phyloP scores from a whole-genome alignment of 192 early-diverging fungal genomes.

The Jimgerdemannia flammicorona region DNA sequence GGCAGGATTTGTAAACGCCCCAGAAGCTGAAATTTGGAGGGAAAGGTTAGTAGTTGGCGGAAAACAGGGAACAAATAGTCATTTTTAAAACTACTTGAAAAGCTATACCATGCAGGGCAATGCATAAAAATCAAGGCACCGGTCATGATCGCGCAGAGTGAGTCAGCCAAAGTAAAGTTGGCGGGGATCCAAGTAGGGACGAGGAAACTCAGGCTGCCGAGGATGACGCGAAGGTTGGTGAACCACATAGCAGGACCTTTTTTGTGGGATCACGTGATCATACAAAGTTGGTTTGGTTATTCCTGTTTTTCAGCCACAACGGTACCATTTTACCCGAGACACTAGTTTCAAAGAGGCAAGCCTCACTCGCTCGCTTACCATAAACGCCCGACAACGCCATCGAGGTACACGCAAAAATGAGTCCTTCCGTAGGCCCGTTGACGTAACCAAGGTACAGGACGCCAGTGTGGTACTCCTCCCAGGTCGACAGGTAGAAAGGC shows the following conservation, averaged over 20 bases:
- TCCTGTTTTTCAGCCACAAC: too few species aligned
- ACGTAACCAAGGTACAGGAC: constrained; percentile 78
- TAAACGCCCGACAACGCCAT: constrained; percentile 70
- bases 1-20: constrained; percentile 35
- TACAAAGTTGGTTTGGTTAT: too few species aligned
- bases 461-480: constrained; percentile 90
- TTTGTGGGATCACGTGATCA: background rate
- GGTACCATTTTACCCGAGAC: too few species aligned
- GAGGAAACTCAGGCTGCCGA: background rate
- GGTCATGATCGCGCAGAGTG: constrained; percentile 15
- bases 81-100: too few species aligned
- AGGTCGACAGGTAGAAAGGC: constrained; percentile 84
- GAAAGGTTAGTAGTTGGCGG: background rate
- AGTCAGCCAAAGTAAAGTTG: constrained; percentile 6
- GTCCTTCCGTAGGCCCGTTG: constrained; percentile 85
- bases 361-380: constrained; percentile 27
- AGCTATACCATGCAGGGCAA: constrained; percentile 27
- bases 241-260: background rate
- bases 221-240: background rate
- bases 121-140: constrained; percentile 23
- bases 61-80: too few species aligned
- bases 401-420: constrained; percentile 61
- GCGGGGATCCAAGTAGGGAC: constrained; percentile 9
- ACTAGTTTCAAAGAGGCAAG: too few species aligned
- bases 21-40: constrained; percentile 17